Evolutionary conservation across 2,329 filamentous ascomycete species (phyloP), one percentile per base, ranked within the genome.

Genomic region (Colletotrichum echinochloae): DNA sequence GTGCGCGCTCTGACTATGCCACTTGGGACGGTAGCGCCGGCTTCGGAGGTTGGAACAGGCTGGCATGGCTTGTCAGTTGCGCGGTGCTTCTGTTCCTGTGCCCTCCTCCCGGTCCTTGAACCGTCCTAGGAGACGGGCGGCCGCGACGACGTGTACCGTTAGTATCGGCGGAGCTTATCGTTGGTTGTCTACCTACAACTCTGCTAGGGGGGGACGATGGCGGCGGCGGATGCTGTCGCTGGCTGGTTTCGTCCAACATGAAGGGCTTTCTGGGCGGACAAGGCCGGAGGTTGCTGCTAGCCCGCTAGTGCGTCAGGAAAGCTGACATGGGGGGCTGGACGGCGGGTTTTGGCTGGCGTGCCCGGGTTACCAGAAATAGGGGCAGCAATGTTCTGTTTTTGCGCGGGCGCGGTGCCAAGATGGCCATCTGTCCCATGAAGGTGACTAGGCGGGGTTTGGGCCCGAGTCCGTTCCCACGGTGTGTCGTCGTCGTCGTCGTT

Each of bases 201-300:
- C 39, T 51, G 28, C 33, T 51, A 37, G 26, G 7, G 30, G 20
- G 46, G 8, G 39, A 1, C 16, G 39, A 11, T 41, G 41, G 30
- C 35, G 46, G 55, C 52, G 55, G 62, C 54, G 49, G 65, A 41
- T 12, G 30, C 55, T 49, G 55, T 52, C 33, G 66, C 39, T 60
- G 63, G 51, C 67, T 62, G 67, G 57, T 70, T 70, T 62, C 63
- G 67, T 70, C 51, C 12, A 66, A 3, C 41, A 46, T 5, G 28
- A 9, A 46, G 54, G 48, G 48, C 60, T 63, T 49, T 41, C 35
- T 44, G 41, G 23, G 16, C 33, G 60, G 46, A 20, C 18, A 23
- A 23, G 26, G 41, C 26, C 57, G 57, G 26, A 23, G 28, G 9
- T 3, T 28, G n/a, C 33, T 44, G 63, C 49, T 64, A 57, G 20